Evolutionary conservation across 2,329 filamentous ascomycete genomes (phyloP).

Genomic region (Ceratocystiopsis sp.): DNA sequence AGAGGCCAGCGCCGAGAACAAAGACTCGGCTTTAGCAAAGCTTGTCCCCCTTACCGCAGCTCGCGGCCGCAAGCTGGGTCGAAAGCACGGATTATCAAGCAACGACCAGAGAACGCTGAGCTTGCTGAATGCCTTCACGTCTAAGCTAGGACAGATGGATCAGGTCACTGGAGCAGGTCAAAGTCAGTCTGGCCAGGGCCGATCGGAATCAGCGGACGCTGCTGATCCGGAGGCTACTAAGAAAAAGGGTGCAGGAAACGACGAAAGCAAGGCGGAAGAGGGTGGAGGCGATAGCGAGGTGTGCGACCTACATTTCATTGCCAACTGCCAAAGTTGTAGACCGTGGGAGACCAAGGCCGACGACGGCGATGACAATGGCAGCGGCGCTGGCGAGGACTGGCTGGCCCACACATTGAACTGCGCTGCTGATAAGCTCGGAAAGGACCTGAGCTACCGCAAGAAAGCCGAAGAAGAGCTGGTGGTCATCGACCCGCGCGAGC

Average conservation of each 20-base stretch:
- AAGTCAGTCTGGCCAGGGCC: neutral
- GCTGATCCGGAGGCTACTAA: neutral
- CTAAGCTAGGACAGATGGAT: slow-evolving; percentile 46
- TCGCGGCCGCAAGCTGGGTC: slow-evolving; percentile 51
- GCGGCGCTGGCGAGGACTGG: slow-evolving; percentile 50
- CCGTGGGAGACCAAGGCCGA: slow-evolving; percentile 57
- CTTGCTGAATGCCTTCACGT: slow-evolving; percentile 63
- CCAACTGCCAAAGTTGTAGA: slow-evolving; percentile 81
- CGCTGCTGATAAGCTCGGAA: slow-evolving; percentile 76
- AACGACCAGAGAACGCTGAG: slow-evolving; percentile 50
- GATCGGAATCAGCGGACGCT: too few species aligned
- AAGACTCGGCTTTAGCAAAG: slow-evolving; percentile 44
- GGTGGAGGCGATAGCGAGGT: slow-evolving; percentile 38
- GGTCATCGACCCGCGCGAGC: slow-evolving; percentile 83
- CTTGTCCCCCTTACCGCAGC: slow-evolving; percentile 57
- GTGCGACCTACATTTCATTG: slow-evolving; percentile 92
- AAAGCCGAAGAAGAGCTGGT: slow-evolving; percentile 83
- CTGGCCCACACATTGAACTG: slow-evolving; percentile 76
- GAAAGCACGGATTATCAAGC: slow-evolving; percentile 28
- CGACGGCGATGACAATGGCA: slow-evolving; percentile 1
- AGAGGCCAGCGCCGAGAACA: slow-evolving; percentile 13
- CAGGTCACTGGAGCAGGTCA: neutral
- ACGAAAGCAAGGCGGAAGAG: slow-evolving; percentile 9
- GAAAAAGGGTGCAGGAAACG: too few species aligned
- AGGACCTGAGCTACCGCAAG: slow-evolving; percentile 77